Base-by-base conservation (phyloP, 176 grass and related monocot genomes). In the Hsuehochloa calcarea region DNA sequence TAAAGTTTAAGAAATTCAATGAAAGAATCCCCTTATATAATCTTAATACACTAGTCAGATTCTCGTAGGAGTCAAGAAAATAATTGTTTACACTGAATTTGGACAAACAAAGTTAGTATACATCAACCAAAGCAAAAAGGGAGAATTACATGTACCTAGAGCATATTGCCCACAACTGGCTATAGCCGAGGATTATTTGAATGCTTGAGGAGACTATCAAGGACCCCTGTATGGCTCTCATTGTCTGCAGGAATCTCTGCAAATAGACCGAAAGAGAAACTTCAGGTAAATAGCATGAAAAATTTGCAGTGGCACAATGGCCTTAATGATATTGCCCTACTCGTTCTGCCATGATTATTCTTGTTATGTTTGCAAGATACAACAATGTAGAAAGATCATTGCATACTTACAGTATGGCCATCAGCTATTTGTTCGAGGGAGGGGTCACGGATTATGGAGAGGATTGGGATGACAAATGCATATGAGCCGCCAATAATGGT, bases 111-210 rank as follows among this genome's bases (percentile, higher is more conserved):
- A 27, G 0, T 34, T 31, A 25, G 9, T 39, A 59, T 82, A 59
- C 27, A 9, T 51, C 10, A 56, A 65, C 23, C 26, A 31, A 78
- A 34, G 40, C 1, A 70, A 82, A 63, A 65, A 70, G 8, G 14
- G 14, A 25, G 81, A 78, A 29, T 77, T 82, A 25, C 38, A 40
- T 75, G 31, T 95, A 98, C 96, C 96, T 95, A 22, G 96, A 95
- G 68, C 89, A 95, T 87, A 98, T 98, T 87, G 93, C 96, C 96
- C 96, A 98, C 64, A 98, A 25, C 55, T 95, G 93, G 78, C 96
- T 98, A 68, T 95, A 95, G 38, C 96, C 96, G 51, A 98, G 91
- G 86, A 98, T 94, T 77, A 98, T 98, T 68, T 98, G 96, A 86
- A 98, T 98, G 88, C 91, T 92, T 55, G 96, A 98, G 45, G 96